Percentiles rank a stretch among this genome's conserved stretches.
These are phyloP conservation scores for Closterium sp. DNA, from an alignment of 139 green algal species.

Conservation along the genomic window DNA sequence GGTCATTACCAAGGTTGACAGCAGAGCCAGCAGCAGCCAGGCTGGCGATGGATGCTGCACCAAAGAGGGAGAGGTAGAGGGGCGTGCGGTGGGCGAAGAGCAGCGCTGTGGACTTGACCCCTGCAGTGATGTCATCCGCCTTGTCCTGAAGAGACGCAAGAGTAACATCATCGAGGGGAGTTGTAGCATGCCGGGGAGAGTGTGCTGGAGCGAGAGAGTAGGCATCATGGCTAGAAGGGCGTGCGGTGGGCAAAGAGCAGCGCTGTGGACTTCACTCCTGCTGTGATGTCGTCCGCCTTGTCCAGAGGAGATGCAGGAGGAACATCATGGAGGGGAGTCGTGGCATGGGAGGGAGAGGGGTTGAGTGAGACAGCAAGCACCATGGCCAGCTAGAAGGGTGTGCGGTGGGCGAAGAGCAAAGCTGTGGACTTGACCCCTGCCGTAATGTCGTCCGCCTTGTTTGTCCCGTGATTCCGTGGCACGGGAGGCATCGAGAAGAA, in stretches of 20 bases:
- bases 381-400: too few species aligned
- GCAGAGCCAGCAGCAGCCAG: not conserved
- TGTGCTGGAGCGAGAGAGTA: too few species aligned
- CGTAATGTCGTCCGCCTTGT: too few species aligned
- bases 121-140: slow-evolving; percentile 74
- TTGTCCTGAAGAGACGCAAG: slow-evolving; percentile 79
- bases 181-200: not conserved
- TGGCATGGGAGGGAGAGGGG: too few species aligned
- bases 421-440: too few species aligned
- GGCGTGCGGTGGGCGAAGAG: slow-evolving; percentile 35
- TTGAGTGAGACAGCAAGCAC: too few species aligned
- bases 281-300: not conserved
- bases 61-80: slow-evolving; percentile 35
- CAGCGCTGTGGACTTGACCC: slow-evolving; percentile 87
- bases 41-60: not conserved
- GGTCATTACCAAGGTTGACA: not conserved
- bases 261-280: not conserved
- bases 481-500: too few species aligned
- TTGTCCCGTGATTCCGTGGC: too few species aligned
- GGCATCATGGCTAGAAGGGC: not conserved
- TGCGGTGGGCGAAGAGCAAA: too few species aligned
- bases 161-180: not conserved
- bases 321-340: too few species aligned
- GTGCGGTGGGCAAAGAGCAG: too few species aligned
- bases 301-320: not conserved